Evolutionary conservation across 352 stramenopile species (phyloP), one percentile per base, ranked within the genome.

Genomic region (Peronospora farinosa): DNA sequence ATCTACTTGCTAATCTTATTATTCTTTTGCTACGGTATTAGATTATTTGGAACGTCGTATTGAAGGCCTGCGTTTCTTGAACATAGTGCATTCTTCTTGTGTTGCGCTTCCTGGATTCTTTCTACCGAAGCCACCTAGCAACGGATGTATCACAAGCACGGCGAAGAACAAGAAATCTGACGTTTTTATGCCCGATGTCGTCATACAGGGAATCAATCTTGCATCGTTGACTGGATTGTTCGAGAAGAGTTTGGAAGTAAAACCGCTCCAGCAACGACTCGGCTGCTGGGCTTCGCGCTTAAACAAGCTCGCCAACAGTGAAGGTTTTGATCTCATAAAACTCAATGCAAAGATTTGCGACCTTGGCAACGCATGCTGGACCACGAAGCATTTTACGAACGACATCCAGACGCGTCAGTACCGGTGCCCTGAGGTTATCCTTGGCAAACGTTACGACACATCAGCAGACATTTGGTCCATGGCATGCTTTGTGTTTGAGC

Each of bases 341-440:
- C 69, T 93, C 28, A 65, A 82, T 31, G 66, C 69, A 8, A 94
- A 95, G 54, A 76, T 99, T 39, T 97, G 98, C 25, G 97, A 99
- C 76, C 69, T 99, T n/a, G 97, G 97, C 49, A 99, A 99, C 66
- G 96, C 96, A 0, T 99, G 97, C 69, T 99, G 96, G 95, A 98
- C 89, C 13, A 74, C 98, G 56, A 96, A 98, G 54, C 97, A 99
- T 72, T 99, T 99, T 65, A 98, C 95, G 37, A 94, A 99, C 62
- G 97, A 99, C 63, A 99, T 99, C 60, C 97, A 99, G 71, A 99
- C 97, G 16, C 82, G 97, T n/a, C 97, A 99, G 75, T 99, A 99
- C 67, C 88, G 97, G 5, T 96, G 86, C 32, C 97, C 97, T 6
- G 97, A 99, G 69, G 96, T 98, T 19, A 95, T 98, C 16, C 69